Conservation (phyloP, 108 stramenopile genomes). For the Poteriospumella lacustris region DNA sequence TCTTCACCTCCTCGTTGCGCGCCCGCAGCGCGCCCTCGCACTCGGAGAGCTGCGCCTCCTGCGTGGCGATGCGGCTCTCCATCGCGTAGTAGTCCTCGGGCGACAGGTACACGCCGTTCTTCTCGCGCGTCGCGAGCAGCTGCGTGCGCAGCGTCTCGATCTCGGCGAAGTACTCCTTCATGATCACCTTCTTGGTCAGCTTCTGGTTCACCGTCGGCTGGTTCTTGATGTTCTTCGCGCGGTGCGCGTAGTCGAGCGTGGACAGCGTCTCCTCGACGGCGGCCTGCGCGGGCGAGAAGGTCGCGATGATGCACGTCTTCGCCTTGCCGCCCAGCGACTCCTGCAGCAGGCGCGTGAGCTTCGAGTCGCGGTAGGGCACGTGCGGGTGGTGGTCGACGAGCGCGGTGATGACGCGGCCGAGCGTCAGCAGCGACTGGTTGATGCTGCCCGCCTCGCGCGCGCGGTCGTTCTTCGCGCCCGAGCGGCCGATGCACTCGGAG, state of each 20-base stretch:
- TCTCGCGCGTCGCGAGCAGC: constrained; percentile 47
- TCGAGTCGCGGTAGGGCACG: constrained; percentile 64
- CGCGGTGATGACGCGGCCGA: constrained; percentile 66
- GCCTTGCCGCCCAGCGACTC: constrained; percentile 61
- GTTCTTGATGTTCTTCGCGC: constrained; percentile 61
- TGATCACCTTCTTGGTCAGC: constrained; percentile 52
- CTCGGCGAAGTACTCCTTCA: constrained; percentile 57
- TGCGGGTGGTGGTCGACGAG: constrained; percentile 59
- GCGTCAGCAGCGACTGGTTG: constrained; percentile 57
- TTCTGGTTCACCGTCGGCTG: constrained; percentile 55
- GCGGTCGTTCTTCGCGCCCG: constrained; percentile 48
- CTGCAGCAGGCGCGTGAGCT: constrained; percentile 60
- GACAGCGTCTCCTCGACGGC: constrained; percentile 53
- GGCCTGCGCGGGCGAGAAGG: constrained; percentile 50
- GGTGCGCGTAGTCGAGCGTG: constrained; percentile 57
- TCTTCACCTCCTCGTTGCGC: constrained; percentile 38
- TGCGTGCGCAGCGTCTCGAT: constrained; percentile 37
- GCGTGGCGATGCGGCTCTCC: constrained; percentile 21
- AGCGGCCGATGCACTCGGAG: constrained; percentile 60
- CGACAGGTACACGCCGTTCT: constrained; percentile 59
- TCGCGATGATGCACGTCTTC: constrained; percentile 63
- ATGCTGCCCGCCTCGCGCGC: constrained; percentile 45
- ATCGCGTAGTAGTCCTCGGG: constrained; percentile 53
- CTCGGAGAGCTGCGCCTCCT: constrained; percentile 38
- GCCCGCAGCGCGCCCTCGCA: constrained; percentile 35